Conservation (phyloP, 2,329 filamentous ascomycete species). For the Aspergillus spinulosporus region DNA sequence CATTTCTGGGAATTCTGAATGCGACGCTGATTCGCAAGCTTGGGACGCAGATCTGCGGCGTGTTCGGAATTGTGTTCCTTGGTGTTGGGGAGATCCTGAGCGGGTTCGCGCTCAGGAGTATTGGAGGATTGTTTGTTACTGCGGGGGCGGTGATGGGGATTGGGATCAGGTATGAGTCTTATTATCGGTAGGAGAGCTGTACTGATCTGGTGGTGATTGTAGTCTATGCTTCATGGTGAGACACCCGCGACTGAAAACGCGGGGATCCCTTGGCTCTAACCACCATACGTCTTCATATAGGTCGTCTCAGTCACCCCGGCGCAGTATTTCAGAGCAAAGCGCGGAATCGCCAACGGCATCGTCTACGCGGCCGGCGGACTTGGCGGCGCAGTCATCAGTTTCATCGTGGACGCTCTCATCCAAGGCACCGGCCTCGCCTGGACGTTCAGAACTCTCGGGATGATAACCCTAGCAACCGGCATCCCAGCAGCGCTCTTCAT, state of each 20-base stretch:
- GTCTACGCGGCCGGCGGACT: slow-evolving; percentile 50
- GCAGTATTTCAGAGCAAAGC: slow-evolving; percentile 57
- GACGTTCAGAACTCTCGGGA: slow-evolving; percentile 44
- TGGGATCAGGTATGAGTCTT: slow-evolving; percentile 39
- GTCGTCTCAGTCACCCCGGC: slow-evolving; percentile 49
- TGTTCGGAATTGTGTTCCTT: slow-evolving; percentile 52
- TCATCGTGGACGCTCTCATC: slow-evolving; percentile 50
- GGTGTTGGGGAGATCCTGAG: slow-evolving; percentile 52
- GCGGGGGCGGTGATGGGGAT: slow-evolving; percentile 50
- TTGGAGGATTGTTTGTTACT: slow-evolving; percentile 52
- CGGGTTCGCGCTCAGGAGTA: slow-evolving; percentile 48
- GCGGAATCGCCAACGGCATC: slow-evolving; percentile 57
- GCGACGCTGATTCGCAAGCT: slow-evolving; percentile 53
- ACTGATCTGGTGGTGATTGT: background rate
- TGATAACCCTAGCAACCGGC: slow-evolving; percentile 55
- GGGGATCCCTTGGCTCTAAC: background rate
- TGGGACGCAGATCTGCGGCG: slow-evolving; percentile 51
- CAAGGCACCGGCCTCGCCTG: slow-evolving; percentile 43
- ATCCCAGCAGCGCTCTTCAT: slow-evolving; percentile 58
- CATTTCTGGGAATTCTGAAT: slow-evolving; percentile 54
- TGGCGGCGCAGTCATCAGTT: slow-evolving; percentile 56
- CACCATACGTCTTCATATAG: background rate
- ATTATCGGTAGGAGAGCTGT: background rate
- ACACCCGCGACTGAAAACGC: no score
- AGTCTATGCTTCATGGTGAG: slow-evolving; percentile 46